Percentiles rank a stretch among this genome's conserved stretches.
phyloP scores from a whole-genome alignment of 2,329 filamentous ascomycete species.

The Neoscytalidium dimidiatum region DNA sequence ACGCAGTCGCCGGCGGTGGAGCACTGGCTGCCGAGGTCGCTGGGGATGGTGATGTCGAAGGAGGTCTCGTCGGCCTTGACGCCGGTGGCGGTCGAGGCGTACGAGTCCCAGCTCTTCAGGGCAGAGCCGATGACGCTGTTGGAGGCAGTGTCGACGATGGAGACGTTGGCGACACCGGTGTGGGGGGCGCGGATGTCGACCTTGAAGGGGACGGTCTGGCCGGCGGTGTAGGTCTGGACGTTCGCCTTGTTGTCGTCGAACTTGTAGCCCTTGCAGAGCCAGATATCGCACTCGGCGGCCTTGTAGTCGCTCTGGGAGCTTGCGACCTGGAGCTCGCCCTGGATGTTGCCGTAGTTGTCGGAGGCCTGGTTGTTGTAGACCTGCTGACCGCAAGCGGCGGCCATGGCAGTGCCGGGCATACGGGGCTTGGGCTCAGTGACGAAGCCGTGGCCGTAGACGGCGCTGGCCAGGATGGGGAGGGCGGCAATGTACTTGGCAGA shows the following conservation, averaged over 20 bases:
- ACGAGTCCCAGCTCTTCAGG: conserved; percentile 57
- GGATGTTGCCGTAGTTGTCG: conserved; percentile 60
- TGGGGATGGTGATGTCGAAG: conserved; percentile 58
- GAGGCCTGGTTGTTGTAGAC: conserved; percentile 55
- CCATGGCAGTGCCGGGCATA: conserved; percentile 54
- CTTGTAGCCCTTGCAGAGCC: conserved; percentile 61
- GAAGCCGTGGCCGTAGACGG: conserved; percentile 57
- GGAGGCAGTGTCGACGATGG: conserved; percentile 56
- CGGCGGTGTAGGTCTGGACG: conserved; percentile 54
- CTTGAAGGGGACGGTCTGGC: conserved; percentile 48
- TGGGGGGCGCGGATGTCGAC: conserved; percentile 56
- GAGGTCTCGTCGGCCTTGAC: conserved; percentile 48
- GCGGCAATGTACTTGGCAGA: conserved; percentile 37
- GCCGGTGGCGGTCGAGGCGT: conserved; percentile 51
- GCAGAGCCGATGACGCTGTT: conserved; percentile 56
- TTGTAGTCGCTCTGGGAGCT: conserved; percentile 52
- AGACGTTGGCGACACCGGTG: conserved; percentile 60
- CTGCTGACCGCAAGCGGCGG: conserved; percentile 56
- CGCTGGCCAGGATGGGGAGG: conserved; percentile 47
- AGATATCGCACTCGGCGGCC: conserved; percentile 51
- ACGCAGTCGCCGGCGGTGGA: conserved; percentile 54
- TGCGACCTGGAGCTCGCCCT: conserved; percentile 56
- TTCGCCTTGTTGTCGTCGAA: conserved; percentile 57
- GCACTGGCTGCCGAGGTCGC: conserved; percentile 49
- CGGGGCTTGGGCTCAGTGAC: conserved; percentile 52